A percentile compares a stretch with the other conserved stretches of the same genome.
phyloP scores from a whole-genome alignment of 129 eudicot species.

The Sambucus nigra region DNA sequence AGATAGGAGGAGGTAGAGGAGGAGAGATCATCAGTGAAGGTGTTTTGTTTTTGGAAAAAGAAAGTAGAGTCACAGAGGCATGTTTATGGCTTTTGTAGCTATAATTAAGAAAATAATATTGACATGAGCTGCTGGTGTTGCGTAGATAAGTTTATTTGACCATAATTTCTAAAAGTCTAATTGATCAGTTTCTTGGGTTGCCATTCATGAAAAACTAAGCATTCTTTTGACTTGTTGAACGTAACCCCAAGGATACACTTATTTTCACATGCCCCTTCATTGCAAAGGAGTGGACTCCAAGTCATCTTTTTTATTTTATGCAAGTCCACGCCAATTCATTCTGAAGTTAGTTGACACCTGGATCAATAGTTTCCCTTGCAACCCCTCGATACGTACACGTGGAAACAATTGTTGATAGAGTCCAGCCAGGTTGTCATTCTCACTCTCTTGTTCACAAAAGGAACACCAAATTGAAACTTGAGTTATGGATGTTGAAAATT shows the following conservation, averaged over 20 bases:
- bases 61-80: too few relatives aligned
- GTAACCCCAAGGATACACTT: constrained; percentile 4
- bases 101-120: neutral
- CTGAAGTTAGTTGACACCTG: too few relatives aligned
- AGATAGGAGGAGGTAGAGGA: constrained; percentile 47
- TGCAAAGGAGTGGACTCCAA: neutral
- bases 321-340: neutral
- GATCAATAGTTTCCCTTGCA: too few relatives aligned
- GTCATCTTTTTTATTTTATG: neutral
- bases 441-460: too few relatives aligned
- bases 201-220: neutral
- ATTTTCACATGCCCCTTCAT: constrained; percentile 3
- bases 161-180: neutral
- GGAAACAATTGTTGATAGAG: too few relatives aligned
- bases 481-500: too few relatives aligned
- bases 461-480: too few relatives aligned
- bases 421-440: too few relatives aligned
- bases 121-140: neutral
- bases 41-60: too few relatives aligned
- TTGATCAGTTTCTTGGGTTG: neutral
- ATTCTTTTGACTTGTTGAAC: constrained; percentile 4
- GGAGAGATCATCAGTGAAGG: constrained; percentile 22
- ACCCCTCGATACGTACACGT: too few relatives aligned
- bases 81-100: neutral
- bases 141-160: neutral